Conservation (phyloP, 208 protist genomes). For the Trypanosoma lewisi region DNA sequence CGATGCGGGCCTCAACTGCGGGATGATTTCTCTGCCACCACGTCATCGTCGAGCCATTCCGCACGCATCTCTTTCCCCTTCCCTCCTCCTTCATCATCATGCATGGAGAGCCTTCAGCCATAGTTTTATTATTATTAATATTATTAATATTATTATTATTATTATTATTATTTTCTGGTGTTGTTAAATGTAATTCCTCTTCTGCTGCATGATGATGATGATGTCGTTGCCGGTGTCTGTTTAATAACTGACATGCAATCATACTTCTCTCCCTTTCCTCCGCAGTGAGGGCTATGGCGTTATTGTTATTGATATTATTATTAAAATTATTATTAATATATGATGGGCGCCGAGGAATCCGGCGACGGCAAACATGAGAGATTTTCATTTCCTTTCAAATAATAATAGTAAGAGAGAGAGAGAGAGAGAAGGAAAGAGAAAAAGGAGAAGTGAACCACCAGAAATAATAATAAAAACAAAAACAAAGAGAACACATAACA, state of each 20-base stretch:
- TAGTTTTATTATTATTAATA: background rate
- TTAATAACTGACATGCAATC: conserved; percentile 5
- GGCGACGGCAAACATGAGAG: conserved; percentile 2
- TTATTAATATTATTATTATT: background rate
- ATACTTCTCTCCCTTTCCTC: background rate
- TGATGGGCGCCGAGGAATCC: background rate
- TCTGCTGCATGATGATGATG: no score
- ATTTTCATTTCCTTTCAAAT: background rate
- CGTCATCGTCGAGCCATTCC: background rate
- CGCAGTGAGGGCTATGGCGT: background rate
- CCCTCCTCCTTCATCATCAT: background rate
- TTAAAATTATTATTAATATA: background rate
- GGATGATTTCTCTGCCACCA: background rate
- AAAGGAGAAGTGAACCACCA: background rate
- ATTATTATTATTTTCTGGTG: background rate
- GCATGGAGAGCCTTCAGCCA: background rate
- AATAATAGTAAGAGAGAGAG: conserved; percentile 1
- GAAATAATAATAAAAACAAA: conserved; percentile 1
- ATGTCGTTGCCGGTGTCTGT: conserved; percentile 10
- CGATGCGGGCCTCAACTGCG: conserved; percentile 1
- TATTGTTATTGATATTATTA: background rate
- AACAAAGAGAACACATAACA: background rate
- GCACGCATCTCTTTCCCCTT: background rate
- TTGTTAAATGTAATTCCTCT: background rate
- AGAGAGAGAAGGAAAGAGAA: background rate